A percentile compares a stretch with the other conserved stretches of the same genome.
Evolutionary conservation across 2,329 filamentous ascomycete species (phyloP).

Genomic region (Aureobasidium vineae): DNA sequence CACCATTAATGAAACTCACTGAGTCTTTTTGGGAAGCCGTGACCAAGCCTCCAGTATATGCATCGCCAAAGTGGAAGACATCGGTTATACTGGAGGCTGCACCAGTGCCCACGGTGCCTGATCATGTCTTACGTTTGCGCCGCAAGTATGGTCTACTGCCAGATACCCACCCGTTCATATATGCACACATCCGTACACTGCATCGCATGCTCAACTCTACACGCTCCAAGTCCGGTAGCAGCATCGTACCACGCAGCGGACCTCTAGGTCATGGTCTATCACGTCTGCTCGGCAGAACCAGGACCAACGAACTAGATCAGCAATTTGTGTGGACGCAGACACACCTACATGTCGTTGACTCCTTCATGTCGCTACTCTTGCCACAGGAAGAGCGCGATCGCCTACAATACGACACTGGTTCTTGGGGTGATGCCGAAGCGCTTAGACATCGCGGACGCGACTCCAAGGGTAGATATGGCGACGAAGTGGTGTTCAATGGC

Average conservation of each 20-base stretch:
- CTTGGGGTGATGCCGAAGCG: slow-evolving; percentile 31
- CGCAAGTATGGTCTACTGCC: slow-evolving; percentile 39
- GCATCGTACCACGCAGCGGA: slow-evolving; percentile 35
- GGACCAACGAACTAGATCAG: slow-evolving; percentile 30
- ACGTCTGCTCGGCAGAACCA: slow-evolving; percentile 28
- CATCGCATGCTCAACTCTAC: slow-evolving; percentile 40
- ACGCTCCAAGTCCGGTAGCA: slow-evolving; percentile 31
- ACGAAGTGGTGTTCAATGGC: slow-evolving; percentile 26
- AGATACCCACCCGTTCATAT: slow-evolving; percentile 37
- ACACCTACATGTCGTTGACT: slow-evolving; percentile 36
- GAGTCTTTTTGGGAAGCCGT: slow-evolving; percentile 36
- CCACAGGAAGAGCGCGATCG: slow-evolving; percentile 34
- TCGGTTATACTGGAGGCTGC: neutral
- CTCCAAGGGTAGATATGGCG: slow-evolving; percentile 28
- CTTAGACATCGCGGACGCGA: slow-evolving; percentile 26
- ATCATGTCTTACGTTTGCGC: slow-evolving; percentile 30
- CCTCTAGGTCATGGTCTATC: slow-evolving; percentile 27
- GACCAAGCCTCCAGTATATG: slow-evolving; percentile 18
- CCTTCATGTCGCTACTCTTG: slow-evolving; percentile 37
- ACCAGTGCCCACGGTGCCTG: slow-evolving; percentile 7
- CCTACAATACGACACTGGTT: slow-evolving; percentile 35
- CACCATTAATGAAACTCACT: slow-evolving; percentile 29
- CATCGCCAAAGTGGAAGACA: slow-evolving; percentile 11
- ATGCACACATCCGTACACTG: slow-evolving; percentile 40
- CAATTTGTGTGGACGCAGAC: slow-evolving; percentile 32